These are phyloP conservation scores for Calonectria pteridis DNA, from an alignment of 2,329 filamentous ascomycete genomes.

Conservation along the genomic window DNA sequence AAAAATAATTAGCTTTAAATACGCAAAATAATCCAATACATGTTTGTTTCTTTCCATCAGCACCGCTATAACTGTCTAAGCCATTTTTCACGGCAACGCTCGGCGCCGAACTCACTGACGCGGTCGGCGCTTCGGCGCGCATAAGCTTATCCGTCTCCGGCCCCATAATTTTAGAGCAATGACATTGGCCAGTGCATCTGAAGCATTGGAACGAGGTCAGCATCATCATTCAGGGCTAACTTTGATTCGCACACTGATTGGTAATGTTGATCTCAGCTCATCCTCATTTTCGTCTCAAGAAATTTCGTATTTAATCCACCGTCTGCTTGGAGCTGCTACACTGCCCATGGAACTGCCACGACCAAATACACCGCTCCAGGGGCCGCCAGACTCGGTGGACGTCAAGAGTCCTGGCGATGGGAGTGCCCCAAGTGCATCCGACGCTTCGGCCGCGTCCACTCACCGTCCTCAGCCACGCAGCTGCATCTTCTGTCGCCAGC, in stretches of 20 bases:
- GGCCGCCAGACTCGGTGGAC: background rate
- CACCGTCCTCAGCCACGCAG: background rate
- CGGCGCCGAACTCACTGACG: background rate
- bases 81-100: background rate
- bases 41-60: no score
- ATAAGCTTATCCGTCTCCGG: constrained; percentile 1
- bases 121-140: background rate
- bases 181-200: background rate
- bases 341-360: background rate
- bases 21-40: background rate
- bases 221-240: background rate
- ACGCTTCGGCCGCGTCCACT: background rate
- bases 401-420: background rate
- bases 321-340: background rate
- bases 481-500: background rate
- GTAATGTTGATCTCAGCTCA: background rate
- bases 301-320: background rate
- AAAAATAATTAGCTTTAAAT: background rate
- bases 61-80: background rate
- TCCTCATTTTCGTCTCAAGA: background rate
- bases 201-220: background rate
- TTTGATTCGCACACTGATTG: background rate
- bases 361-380: background rate
- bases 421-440: background rate
- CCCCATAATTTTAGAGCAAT: background rate